Base-by-base conservation (phyloP, 345 rosid genomes). In the Firmiana major region DNA sequence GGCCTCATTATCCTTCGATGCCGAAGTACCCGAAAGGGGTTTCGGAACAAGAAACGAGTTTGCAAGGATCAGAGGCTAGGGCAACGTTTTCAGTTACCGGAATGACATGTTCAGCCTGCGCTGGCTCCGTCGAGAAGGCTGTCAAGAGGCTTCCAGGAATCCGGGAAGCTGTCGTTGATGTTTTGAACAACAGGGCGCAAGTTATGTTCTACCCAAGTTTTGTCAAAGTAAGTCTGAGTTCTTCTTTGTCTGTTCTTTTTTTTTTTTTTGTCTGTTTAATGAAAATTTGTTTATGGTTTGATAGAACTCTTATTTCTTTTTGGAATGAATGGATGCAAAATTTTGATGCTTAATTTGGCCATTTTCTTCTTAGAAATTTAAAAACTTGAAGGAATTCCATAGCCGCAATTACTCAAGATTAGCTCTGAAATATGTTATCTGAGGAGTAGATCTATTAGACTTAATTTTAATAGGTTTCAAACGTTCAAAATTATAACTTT, bases 111-210 rank as follows among this genome's bases (percentile, higher is more conserved):
- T 86, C 98, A 2, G 98, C 98, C 38, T 94, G 98, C 59, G 97
- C 97, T 6, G 98, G 94, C 22, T 94, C 98, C 45, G 90, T 93
- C 38, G 98, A 94, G 87, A 94, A 94, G 79, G 97, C 93, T 28
- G 75, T 94, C 79, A 94, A 94, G 75, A 83, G 98, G 77, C 93
- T 94, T 19, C 87, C 95, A 0, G 98, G 98, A 6, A 90, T 93
- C 12, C 83, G 79, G 11, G 94, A 94, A 63, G 97, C 97, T 21
- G 86, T 83, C 4, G 89, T 94, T 16, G 98, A 94, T 75, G 92
- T 92, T 24, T 53, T 94, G 72, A 93, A 90, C 40, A 83, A 87
- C 68, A 83, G 83, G 31, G 95, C 94, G 49, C 95, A 84, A 84
- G 94, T 94, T 66, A 51, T 84, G 64, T 94, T 86, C 83, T 89